Percentiles rank a stretch among this genome's conserved stretches.
Evolutionary conservation across 2,329 filamentous ascomycete genomes (phyloP).

Genomic region (Lasiodiplodia sp.): DNA sequence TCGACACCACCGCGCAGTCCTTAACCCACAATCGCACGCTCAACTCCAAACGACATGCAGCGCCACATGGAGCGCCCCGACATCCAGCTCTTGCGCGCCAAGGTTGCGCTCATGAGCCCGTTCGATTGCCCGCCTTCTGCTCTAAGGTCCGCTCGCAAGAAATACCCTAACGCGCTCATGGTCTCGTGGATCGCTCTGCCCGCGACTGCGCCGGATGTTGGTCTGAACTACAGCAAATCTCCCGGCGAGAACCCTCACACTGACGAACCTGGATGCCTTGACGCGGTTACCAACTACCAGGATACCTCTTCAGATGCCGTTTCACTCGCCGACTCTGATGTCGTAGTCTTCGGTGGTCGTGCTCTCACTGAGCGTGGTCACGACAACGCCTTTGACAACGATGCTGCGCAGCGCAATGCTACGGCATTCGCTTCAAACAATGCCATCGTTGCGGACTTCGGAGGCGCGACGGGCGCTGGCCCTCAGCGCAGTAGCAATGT

Average conservation of each 20-base stretch:
- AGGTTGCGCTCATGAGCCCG: slow-evolving; percentile 12
- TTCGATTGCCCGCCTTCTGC: slow-evolving; percentile 62
- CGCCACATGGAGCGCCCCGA: neutral
- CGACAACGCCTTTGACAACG: neutral
- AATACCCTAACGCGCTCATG: slow-evolving; percentile 66
- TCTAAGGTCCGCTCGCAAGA: slow-evolving; percentile 83
- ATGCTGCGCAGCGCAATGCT: neutral
- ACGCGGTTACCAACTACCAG: neutral
- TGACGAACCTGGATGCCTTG: neutral
- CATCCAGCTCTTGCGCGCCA: slow-evolving; percentile 24
- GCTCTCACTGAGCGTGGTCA: neutral
- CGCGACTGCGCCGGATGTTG: neutral
- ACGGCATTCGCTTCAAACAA: neutral
- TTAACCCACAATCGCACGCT: neutral
- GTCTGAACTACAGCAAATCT: neutral
- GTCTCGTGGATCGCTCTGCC: neutral
- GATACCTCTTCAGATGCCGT: neutral
- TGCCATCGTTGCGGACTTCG: neutral
- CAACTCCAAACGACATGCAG: neutral
- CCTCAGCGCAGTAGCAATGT: neutral
- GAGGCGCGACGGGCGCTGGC: neutral
- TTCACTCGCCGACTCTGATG: neutral
- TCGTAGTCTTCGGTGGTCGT: neutral
- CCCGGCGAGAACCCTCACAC: neutral
- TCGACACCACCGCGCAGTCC: neutral